Base-by-base conservation (phyloP, 306 rosid species). In the Arachis stenosperma region DNA sequence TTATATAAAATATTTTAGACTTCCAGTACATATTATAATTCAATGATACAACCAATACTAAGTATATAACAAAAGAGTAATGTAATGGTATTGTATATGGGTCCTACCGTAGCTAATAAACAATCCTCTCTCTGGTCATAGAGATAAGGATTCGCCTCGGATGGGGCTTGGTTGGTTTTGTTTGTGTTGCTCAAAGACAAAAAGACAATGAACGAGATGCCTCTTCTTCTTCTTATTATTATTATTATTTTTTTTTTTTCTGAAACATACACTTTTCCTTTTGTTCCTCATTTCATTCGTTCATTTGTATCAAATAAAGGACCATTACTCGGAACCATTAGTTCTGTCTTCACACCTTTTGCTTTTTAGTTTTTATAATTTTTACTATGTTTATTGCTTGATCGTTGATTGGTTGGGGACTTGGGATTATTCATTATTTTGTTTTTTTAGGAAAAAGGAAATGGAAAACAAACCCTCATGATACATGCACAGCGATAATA, bases 141-240 rank as follows among this genome's bases (percentile, higher is more conserved):
- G 76, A 62, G 90, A 84, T 84, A 80, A 82, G 81, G 90, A 85
- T 85, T 83, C 84, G 33, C 10, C 55, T 0, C 57, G 67, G 77
- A 81, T 80, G 82, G 81, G 73, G 65, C 37, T 7, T 69, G 64
- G 61, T 71, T 69, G 82, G 81, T 77, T 78, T 65, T 76, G 65
- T 55, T 74, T 37, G 40, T 37, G 70, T 67, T 67, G 54, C 27
- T 69, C 39, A 48, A 74, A 54, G 55, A 42, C 82, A 69, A 69
- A 53, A 68, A 9, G 29, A 44, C 10, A 52, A 15, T 7, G 61
- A 71, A 57, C 12, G 74, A 51, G 84, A 82, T 84, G 87, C 84
- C 27, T 22, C 8, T 6, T 6, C 64, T 54, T 62, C 37, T 50
- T 13, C 12, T 6, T 36, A 1, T 7, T 9, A 6, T 10, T 46